Percentiles rank a stretch among this genome's conserved stretches.
Evolutionary conservation across 2,329 filamentous ascomycete genomes (phyloP).

Genomic region (Fusarium oxysporum): DNA sequence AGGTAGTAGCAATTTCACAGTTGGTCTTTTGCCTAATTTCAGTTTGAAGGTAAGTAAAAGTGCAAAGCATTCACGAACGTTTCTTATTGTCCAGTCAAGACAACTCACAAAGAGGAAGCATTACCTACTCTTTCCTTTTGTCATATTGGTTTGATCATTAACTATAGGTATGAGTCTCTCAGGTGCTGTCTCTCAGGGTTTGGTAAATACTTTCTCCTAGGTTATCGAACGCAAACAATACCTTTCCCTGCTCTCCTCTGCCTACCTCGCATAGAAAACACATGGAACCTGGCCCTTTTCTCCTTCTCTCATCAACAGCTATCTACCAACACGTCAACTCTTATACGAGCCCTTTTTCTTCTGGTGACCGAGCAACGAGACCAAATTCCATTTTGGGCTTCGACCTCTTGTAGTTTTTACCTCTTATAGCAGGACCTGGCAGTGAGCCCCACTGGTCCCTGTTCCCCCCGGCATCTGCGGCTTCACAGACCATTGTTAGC

Average conservation of each 20-base stretch:
- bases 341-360: neutral
- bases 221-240: neutral
- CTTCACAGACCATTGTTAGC: conserved; percentile 22
- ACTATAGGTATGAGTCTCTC: too few relatives aligned
- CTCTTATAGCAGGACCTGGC: conserved; percentile 9
- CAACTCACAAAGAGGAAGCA: neutral
- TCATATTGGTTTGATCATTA: neutral
- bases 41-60: neutral
- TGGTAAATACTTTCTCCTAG: neutral
- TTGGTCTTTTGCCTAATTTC: neutral
- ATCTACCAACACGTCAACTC: neutral
- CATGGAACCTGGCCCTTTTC: neutral
- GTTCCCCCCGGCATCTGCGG: conserved; percentile 31
- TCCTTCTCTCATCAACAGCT: neutral
- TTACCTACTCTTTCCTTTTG: neutral
- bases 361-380: neutral
- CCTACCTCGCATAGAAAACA: neutral
- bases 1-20: neutral
- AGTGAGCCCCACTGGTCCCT: conserved; percentile 9
- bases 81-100: neutral
- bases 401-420: neutral
- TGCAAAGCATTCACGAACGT: neutral
- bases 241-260: neutral
- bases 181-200: neutral
- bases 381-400: neutral